A percentile compares a stretch with the other conserved stretches of the same genome.
These are phyloP conservation scores for Ophiostoma sp. DNA, from an alignment of 2,329 filamentous ascomycete genomes.

Conservation along the genomic window DNA sequence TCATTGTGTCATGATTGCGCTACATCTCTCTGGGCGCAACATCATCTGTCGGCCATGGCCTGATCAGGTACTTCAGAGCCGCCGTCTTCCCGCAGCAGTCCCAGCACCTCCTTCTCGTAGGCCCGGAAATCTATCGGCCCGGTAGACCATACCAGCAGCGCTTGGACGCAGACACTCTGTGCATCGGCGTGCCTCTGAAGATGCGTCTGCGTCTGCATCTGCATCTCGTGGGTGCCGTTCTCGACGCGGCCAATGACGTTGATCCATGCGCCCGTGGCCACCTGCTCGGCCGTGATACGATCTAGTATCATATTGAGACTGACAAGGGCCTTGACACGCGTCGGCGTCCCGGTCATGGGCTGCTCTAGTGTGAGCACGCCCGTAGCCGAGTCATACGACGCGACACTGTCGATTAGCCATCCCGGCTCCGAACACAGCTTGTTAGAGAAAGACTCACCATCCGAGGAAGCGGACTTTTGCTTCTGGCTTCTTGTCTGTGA, in stretches of 20 bases:
- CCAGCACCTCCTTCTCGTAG: slow-evolving; percentile 50
- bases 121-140: slow-evolving; percentile 63
- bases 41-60: no score
- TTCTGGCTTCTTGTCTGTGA: slow-evolving; percentile 47
- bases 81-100: neutral
- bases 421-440: neutral
- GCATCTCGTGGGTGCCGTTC: slow-evolving; percentile 30
- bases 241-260: slow-evolving; percentile 78
- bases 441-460: slow-evolving; percentile 57
- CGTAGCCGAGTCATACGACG: slow-evolving; percentile 45
- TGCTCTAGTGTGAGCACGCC: slow-evolving; percentile 65
- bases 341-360: neutral
- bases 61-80: neutral
- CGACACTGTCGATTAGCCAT: slow-evolving; percentile 35
- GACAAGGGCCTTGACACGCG: slow-evolving; percentile 50
- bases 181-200: slow-evolving; percentile 12
- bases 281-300: slow-evolving; percentile 55
- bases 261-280: slow-evolving; percentile 75
- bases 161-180: neutral
- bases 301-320: slow-evolving; percentile 67
- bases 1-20: no score
- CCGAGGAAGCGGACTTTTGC: slow-evolving; percentile 89
- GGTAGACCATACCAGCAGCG: slow-evolving; percentile 68
- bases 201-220: slow-evolving; percentile 55
- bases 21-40: no score